phyloP scores from a whole-genome alignment of 2,329 filamentous ascomycete genomes.

The Beauveria caledonica region DNA sequence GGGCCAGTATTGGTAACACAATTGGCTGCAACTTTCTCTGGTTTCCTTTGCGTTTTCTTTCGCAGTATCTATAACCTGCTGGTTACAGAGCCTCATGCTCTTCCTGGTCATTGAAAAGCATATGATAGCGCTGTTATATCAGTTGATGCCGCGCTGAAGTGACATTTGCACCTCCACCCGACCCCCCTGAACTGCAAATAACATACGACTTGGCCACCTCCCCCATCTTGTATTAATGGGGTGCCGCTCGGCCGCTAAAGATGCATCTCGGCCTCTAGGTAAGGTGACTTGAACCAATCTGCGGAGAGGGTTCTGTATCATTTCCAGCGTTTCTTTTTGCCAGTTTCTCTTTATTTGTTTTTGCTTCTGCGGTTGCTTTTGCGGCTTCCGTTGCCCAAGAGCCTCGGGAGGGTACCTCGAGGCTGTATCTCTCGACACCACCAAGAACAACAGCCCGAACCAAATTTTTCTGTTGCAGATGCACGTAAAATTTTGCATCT shows the following conservation, averaged over 20 bases:
- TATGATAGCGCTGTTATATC: background rate
- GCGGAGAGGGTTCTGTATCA: constrained; percentile 10
- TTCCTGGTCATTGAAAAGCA: background rate
- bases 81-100: background rate
- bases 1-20: background rate
- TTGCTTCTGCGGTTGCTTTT: background rate
- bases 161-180: background rate
- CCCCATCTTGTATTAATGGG: background rate
- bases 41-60: no score
- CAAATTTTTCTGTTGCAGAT: background rate
- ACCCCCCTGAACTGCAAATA: background rate
- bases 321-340: background rate
- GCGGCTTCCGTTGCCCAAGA: background rate
- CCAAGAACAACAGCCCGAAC: background rate
- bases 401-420: no score
- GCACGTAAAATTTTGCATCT: background rate
- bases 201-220: background rate
- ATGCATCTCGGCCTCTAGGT: no score
- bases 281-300: background rate
- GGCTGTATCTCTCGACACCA: background rate
- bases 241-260: background rate
- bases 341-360: background rate
- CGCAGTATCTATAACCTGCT: background rate
- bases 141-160: background rate
- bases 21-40: background rate